phyloP scores from a whole-genome alignment of 2,329 filamentous ascomycete species.

The Dactylellina cionopaga region DNA sequence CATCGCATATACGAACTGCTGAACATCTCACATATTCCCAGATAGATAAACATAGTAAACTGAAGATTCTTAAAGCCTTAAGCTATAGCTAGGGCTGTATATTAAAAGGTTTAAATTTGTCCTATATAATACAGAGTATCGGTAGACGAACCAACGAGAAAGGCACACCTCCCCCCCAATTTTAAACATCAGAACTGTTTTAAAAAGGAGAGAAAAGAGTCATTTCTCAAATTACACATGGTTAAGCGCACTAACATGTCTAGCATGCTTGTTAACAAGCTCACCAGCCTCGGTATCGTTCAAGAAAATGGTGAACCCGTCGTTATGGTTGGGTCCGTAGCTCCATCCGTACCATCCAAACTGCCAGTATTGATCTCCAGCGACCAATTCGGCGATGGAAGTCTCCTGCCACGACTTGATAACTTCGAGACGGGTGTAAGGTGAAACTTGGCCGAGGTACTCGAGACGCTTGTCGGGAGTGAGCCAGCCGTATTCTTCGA shows the following conservation, averaged over 20 bases:
- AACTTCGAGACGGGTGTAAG: conserved; percentile 63
- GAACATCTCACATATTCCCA: too few species aligned
- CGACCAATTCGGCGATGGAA: conserved; percentile 63
- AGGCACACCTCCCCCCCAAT: too few species aligned
- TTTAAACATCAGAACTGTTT: too few species aligned
- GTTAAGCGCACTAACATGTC: conserved; percentile 61
- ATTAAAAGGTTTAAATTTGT: conserved; percentile 33
- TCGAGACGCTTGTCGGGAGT: conserved; percentile 65
- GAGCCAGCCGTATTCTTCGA: conserved; percentile 69
- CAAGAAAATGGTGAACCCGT: conserved; percentile 69
- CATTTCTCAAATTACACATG: conserved; percentile 18
- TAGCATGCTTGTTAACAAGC: conserved; percentile 64
- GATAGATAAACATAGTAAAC: too few species aligned
- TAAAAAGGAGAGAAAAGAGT: too few species aligned
- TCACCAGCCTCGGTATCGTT: conserved; percentile 65
- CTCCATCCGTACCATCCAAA: conserved; percentile 66
- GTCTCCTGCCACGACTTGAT: conserved; percentile 66
- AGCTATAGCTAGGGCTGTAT: too few species aligned
- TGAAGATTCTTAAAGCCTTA: too few species aligned
- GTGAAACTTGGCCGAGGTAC: conserved; percentile 62
- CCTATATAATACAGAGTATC: conserved; percentile 45
- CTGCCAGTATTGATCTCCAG: conserved; percentile 68
- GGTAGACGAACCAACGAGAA: background rate
- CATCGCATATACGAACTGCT: too few species aligned
- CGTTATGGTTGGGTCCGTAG: conserved; percentile 67